Evolutionary conservation across 164 flowering plant species (phyloP), one percentile per base, ranked within the genome.

Genomic region (Liquidambar formosana): DNA sequence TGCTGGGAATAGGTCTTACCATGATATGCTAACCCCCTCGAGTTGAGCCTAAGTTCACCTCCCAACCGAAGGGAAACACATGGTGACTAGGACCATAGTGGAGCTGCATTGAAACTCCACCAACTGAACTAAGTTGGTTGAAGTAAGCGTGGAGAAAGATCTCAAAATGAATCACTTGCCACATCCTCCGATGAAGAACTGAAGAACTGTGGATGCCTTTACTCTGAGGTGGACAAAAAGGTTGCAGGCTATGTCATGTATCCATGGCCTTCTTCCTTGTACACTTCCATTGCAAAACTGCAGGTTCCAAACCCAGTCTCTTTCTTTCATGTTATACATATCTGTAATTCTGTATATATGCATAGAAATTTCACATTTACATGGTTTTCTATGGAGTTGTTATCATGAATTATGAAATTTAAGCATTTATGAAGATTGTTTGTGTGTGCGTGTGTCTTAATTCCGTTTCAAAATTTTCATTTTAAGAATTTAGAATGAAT

Each of bases 121-220:
- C 21, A 75, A 80, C 23, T 75, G 80, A 65, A 64, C 53, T 1
- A 73, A 71, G 26, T 44, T 77, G 3, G 81, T 94, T 44, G 93
- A 78, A 18, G 93, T 84, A 53, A 84, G 88, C 0, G 92, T 85
- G 72, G 85, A 89, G 73, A 63, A 91, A 81, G 71, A 70, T 81
- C 10, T 94, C 1, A 94, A 94, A 64, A 94, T 73, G 98, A 94
- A 69, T 94, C 98, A 0, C 89, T 91, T 3, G 82, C 98, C 1
- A 78, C 73, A 27, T 80, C 76, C 9, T 92, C 92, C 62, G 76
- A 90, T n/a, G 83, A 83, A n/a, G 98, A 91, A 59, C 81, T 91
- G 57, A 78, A 66, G 80, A 94, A 94, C 73, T 47, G 75, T 51
- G 94, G 97, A 2, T 76, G 91, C 74, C 79, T 92, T n/a, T 94